Evolutionary conservation across 352 stramenopile genomes (phyloP), one percentile per base, ranked within the genome.

Genomic region (Ochromonadaceae sp.): DNA sequence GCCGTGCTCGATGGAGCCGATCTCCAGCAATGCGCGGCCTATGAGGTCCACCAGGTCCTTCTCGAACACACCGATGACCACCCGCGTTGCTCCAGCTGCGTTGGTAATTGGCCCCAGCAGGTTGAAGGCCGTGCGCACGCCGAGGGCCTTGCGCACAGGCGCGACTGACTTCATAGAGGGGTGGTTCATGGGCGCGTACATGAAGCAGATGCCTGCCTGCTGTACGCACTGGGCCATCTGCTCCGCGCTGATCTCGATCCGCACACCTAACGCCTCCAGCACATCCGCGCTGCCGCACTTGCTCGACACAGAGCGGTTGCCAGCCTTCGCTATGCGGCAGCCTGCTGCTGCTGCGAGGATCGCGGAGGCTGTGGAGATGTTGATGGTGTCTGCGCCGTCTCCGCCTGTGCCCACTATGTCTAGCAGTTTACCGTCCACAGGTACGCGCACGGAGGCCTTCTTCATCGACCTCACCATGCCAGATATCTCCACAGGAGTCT

Each of bases 361-460:
- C 0, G 91, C 85, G 3, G 85, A 85, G 0, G 90, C 88, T 0
- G 93, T 98, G 43, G 83, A 95, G 60, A 99, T 84, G 71, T 99
- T 99, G 67, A 99, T 95, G 0, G 93, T 98, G 73, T 97, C 84
- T 35, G 91, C 90, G 50, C 92, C 92, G 70, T 99, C 93, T 50
- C 93, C 93, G 50, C 93, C 93, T 1, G 93, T 99, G 48, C 93
- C 93, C 20, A 98, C 92, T 70, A 99, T 98, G 73, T 99, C 93
- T 14, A 98, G 76, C 35, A 95, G 81, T 36, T 89, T 88, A 31
- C 74, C 77, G 36, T 76, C 44, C 15, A 84, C 72, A 44, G 79
- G 68, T 28, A 98, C 88, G 2, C 72, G 66, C 48, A 92, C 78
- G 50, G 86, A 93, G 25, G 92, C 83, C 25, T 79, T 67, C 68